Base-by-base conservation (phyloP, 129 eudicot species). In the Scalesia atractyloides region DNA sequence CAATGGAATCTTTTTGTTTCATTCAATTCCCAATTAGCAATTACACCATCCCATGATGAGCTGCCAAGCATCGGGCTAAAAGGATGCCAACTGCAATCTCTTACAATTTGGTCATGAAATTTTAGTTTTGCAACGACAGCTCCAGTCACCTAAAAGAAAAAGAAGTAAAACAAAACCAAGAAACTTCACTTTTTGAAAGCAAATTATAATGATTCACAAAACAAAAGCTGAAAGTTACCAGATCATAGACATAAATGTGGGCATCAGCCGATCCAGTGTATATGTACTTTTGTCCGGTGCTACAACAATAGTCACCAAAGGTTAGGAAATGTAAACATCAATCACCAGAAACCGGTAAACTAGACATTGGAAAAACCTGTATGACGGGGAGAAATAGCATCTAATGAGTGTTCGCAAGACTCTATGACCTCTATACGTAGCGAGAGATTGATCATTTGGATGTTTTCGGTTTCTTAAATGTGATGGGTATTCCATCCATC, bases 11-110 rank as follows among this genome's bases (percentile, higher is more conserved):
- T 37, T 13, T 22, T 0, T 7, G 9, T 39, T 70, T 19, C 14
- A 39, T 33, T 53, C 34, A 94, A 84, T 37, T 90, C 89, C 96
- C 98, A 88, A 19, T 82, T 77, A 5, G 95, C 92, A 48, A 94
- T 59, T 30, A 57, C 58, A 3, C 91, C 98, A 46, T 94, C 98
- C 97, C 96, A 94, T 47, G 92, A 86, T 7, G 98, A 94, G 80
- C 93, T 94, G 15, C 88, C 92, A 7, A 94, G 64, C 82, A 76
- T 82, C 41, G 97, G 96, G 76, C 78, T 75, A 64, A 16, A 76
- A 0, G 98, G 98, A 83, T 94, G 98, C 97, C 98, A 94, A 72
- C 86, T 86, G 64, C 97, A 90, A 79, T 94, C 98, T 73, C 98
- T 75, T n/a, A 90, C 93, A 0, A 90, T 79, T 5, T 76, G 88